These are phyloP conservation scores for Populus trichocarpa DNA, from an alignment of 441 rosid genomes.

Conservation along the genomic window DNA sequence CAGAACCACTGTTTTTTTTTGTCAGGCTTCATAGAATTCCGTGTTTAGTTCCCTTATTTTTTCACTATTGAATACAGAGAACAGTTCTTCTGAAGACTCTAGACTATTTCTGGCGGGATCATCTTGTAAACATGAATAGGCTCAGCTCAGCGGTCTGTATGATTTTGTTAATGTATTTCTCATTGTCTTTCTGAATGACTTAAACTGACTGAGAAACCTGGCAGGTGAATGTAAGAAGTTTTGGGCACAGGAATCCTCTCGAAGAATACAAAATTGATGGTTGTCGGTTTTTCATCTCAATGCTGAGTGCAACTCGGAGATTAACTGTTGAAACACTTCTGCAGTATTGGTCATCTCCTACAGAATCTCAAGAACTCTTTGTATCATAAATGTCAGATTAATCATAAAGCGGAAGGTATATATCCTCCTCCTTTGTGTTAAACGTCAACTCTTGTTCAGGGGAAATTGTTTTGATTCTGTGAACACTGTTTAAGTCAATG, in stretches of 20 bases:
- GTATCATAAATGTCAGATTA: slow-evolving; percentile 21
- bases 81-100: slow-evolving; percentile 84
- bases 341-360: slow-evolving; percentile 82
- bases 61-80: slow-evolving; percentile 44
- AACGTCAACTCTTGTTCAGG: not conserved
- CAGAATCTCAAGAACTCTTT: slow-evolving; percentile 69
- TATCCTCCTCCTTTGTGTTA: not conserved
- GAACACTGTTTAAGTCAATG: too few relatives aligned
- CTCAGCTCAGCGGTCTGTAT: slow-evolving; percentile 80
- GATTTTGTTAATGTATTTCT: slow-evolving; percentile 8
- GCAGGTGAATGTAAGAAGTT: slow-evolving; percentile 92
- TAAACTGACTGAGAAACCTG: slow-evolving; percentile 24
- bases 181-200: slow-evolving; percentile 8
- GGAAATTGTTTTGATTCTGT: not conserved
- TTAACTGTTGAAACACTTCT: slow-evolving; percentile 75
- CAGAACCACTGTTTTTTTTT: slow-evolving; percentile 1
- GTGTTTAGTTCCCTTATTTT: slow-evolving; percentile 4
- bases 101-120: slow-evolving; percentile 94
- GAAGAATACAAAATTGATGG: slow-evolving; percentile 99
- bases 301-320: slow-evolving; percentile 91
- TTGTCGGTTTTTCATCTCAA: slow-evolving; percentile 89
- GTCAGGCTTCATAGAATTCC: not conserved
- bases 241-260: slow-evolving; percentile 94
- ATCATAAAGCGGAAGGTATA: not conserved
- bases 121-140: slow-evolving; percentile 93